Base-by-base conservation (phyloP, 768 basidiomycete genomes). In the Russula dissimulans region DNA sequence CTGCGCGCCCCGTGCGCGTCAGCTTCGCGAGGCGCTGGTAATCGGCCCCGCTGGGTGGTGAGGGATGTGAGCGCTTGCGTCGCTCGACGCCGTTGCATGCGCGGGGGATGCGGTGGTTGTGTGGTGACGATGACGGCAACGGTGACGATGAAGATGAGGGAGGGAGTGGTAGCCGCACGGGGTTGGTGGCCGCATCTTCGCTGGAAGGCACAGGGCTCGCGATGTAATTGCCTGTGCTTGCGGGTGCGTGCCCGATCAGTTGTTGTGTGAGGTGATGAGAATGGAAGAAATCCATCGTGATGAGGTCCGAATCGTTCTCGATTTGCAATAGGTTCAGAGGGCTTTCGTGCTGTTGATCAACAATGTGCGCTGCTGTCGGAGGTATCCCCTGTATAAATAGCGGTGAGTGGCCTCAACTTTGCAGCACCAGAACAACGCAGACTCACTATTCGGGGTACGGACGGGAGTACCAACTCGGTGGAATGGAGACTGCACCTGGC, bases 81-180 rank as follows among this genome's bases (percentile, higher is more conserved):
- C 60, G 45, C 56, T 57, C 61, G 26, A 57, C 47, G 38, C 56
- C 56, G 31, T 53, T 43, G 49, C 14, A 61, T 32, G 45, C 45
- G 56, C 56, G 61, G 29, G 61, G 50, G 12, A 38, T 26, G 31
- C 18, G 32, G 39, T 34, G 32, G 50, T 52, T 8, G 31, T 11
- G 45, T 11, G 44, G 38, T 36, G 50, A 14, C 15, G 39, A 44
- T 42, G 36, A 31, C 8, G 39, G 5, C 5, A 41, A 31, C 39
- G 39, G 39, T 18, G 53, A 22, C 11, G 41, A 11, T 31, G 41
- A 18, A 10, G 52, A 1, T 11, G n/a, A 26, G n/a, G 17, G 41
- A 4, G n/a, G 17, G 3, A 38, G 18, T 6, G 17, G 18, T 36
- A 32, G 42, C 12, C 42, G 22, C 32, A 36, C 11, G 14, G 42